These are phyloP conservation scores for Tylopilus balloui DNA, from an alignment of 768 basidiomycete species.

Conservation along the genomic window DNA sequence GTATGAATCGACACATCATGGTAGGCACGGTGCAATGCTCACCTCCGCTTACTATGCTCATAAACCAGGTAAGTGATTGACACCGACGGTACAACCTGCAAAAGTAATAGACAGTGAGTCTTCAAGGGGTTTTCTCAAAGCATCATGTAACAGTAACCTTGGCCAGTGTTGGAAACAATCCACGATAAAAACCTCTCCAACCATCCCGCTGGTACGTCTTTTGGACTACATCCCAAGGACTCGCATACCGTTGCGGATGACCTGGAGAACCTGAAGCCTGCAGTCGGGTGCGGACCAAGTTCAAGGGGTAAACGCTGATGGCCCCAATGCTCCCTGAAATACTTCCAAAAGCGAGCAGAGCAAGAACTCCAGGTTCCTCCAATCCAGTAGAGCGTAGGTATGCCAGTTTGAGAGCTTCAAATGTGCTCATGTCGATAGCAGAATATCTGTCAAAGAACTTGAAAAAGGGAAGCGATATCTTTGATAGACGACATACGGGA, in stretches of 20 bases:
- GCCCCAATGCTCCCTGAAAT: slow-evolving; percentile 92
- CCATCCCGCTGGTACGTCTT: slow-evolving; percentile 84
- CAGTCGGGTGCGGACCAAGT: slow-evolving; percentile 87
- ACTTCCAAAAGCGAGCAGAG: slow-evolving; percentile 85
- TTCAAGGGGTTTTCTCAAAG: background rate
- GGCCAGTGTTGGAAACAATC: slow-evolving; percentile 85
- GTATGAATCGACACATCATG: slow-evolving; percentile 1
- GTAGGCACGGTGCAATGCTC: slow-evolving; percentile 18
- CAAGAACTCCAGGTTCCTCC: slow-evolving; percentile 86
- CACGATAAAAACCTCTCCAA: slow-evolving; percentile 92
- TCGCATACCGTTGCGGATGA: slow-evolving; percentile 86
- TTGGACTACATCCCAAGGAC: slow-evolving; percentile 77
- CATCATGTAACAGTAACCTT: slow-evolving; percentile 50
- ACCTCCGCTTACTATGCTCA: slow-evolving; percentile 81
- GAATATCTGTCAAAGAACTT: slow-evolving; percentile 52
- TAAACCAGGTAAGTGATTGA: slow-evolving; percentile 97
- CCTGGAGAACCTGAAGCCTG: slow-evolving; percentile 96
- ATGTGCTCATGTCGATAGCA: slow-evolving; percentile 97
- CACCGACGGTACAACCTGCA: slow-evolving; percentile 88
- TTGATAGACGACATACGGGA: slow-evolving; percentile 59
- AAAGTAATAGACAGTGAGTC: slow-evolving; percentile 6
- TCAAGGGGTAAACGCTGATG: slow-evolving; percentile 87
- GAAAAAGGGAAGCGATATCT: background rate
- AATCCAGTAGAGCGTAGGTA: slow-evolving; percentile 83
- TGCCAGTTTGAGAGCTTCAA: slow-evolving; percentile 90